phyloP scores from a whole-genome alignment of 371 early-diverging fungal genomes.

The Funneliformis caledonium region DNA sequence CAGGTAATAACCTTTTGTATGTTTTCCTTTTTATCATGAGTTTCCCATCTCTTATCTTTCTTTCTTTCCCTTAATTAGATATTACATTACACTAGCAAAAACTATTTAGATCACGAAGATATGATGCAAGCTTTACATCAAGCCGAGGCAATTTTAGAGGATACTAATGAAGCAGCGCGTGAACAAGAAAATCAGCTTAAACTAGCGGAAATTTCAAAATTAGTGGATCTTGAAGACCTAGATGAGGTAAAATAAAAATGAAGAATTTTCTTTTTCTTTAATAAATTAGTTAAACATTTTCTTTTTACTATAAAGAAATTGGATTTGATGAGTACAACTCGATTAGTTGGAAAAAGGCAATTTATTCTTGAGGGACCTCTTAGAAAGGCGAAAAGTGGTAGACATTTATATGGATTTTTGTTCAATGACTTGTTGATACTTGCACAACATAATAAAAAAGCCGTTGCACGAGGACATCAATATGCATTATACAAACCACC shows the following conservation, averaged over 20 bases:
- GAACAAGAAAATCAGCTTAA: slow-evolving; percentile 75
- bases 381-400: slow-evolving; percentile 82
- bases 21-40: background rate
- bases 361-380: slow-evolving; percentile 84
- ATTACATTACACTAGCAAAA: slow-evolving; percentile 80
- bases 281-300: background rate
- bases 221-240: slow-evolving; percentile 68
- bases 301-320: slow-evolving; percentile 49
- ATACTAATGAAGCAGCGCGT: slow-evolving; percentile 81
- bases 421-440: slow-evolving; percentile 89
- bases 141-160: slow-evolving; percentile 70
- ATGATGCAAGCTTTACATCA: slow-evolving; percentile 71
- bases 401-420: slow-evolving; percentile 81
- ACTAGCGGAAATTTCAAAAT: slow-evolving; percentile 69
- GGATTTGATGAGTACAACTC: slow-evolving; percentile 64
- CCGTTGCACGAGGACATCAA: slow-evolving; percentile 16
- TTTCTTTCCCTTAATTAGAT: slow-evolving; percentile 52
- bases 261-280: background rate
- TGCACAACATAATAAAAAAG: slow-evolving; percentile 9
- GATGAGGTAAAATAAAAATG: slow-evolving; percentile 54
- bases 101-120: slow-evolving; percentile 78
- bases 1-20: slow-evolving; percentile 54
- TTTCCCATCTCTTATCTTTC: background rate
- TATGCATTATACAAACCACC: slow-evolving; percentile 34
- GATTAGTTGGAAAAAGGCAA: slow-evolving; percentile 66